A percentile compares a stretch with the other conserved stretches of the same genome.
These are phyloP conservation scores for Phellopilus nigrolimitatus DNA, from an alignment of 1,284 basidiomycete species.

Conservation along the genomic window DNA sequence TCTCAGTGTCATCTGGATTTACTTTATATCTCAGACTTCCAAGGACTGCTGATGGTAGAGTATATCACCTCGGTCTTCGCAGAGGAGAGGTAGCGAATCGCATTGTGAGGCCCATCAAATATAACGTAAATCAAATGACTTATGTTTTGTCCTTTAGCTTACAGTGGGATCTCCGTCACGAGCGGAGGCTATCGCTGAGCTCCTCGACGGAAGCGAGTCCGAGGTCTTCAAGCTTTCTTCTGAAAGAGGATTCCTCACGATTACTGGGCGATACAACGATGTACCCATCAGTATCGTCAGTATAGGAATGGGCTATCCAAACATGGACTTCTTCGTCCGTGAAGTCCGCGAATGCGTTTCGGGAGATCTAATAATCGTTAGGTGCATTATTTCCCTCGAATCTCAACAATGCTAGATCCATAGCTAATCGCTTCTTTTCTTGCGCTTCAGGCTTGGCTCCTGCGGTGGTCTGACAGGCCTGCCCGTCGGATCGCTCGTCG, in stretches of 20 bases:
- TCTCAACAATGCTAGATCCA: conserved; percentile 1
- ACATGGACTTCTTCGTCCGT: conserved; percentile 82
- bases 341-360: conserved; percentile 73
- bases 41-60: conserved; percentile 60
- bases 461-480: conserved; percentile 73
- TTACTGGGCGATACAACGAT: conserved; percentile 71
- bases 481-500: conserved; percentile 68
- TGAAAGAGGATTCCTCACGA: conserved; percentile 75
- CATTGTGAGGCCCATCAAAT: conserved; percentile 45
- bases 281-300: conserved; percentile 70
- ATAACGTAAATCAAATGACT: conserved; percentile 1
- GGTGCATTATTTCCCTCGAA: conserved; percentile 39
- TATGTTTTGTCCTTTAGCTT: conserved; percentile 38
- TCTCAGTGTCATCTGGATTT: conserved; percentile 14
- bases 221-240: conserved; percentile 60
- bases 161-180: conserved; percentile 75
- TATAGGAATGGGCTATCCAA: conserved; percentile 80
- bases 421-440: not conserved
- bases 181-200: conserved; percentile 53
- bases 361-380: conserved; percentile 75
- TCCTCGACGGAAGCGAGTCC: conserved; percentile 50
- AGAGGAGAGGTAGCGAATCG: conserved; percentile 78
- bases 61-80: conserved; percentile 74
- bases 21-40: conserved; percentile 55
- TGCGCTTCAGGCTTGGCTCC: conserved; percentile 65